Percentiles rank a stretch among this genome's conserved stretches.
Evolutionary conservation across 2,329 filamentous ascomycete species (phyloP).

Genomic region (Stagonosporopsis rhizophila): DNA sequence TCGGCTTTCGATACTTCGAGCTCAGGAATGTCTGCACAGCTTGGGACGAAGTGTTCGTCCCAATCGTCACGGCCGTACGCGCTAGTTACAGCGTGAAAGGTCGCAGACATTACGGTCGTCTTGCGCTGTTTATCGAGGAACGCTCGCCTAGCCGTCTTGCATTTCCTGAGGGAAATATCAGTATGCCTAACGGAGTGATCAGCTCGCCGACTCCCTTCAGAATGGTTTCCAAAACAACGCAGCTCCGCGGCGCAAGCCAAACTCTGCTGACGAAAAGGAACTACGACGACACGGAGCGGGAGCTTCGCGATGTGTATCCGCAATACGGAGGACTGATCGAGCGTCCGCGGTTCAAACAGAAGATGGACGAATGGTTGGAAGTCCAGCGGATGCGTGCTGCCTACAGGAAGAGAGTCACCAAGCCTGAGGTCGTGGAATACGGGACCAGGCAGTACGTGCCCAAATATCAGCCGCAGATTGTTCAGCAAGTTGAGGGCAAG

Average conservation of each 20-base stretch:
- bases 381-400: constrained; percentile 31
- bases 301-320: constrained; percentile 38
- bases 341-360: constrained; percentile 38
- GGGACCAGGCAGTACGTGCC: constrained; percentile 11
- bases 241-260: not conserved
- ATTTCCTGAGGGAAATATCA: constrained; percentile 41
- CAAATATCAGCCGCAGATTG: constrained; percentile 15
- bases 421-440: constrained; percentile 16
- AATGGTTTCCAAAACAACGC: constrained; percentile 25
- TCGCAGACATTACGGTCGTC: constrained; percentile 39
- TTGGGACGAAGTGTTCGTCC: constrained; percentile 41
- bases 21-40: constrained; percentile 35
- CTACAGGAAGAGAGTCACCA: constrained; percentile 21
- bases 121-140: constrained; percentile 42
- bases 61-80: constrained; percentile 41
- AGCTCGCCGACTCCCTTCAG: constrained; percentile 35
- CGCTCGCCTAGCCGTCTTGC: constrained; percentile 37
- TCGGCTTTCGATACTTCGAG: constrained; percentile 40
- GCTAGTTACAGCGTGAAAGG: constrained; percentile 38
- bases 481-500: not conserved
- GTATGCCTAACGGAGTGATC: constrained; percentile 13
- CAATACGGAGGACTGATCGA: constrained; percentile 43
- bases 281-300: constrained; percentile 37
- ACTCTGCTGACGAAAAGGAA: constrained; percentile 27
- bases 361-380: constrained; percentile 38